phyloP scores from a whole-genome alignment of 1,139 yeast genomes.

The Spathaspora sp. region DNA sequence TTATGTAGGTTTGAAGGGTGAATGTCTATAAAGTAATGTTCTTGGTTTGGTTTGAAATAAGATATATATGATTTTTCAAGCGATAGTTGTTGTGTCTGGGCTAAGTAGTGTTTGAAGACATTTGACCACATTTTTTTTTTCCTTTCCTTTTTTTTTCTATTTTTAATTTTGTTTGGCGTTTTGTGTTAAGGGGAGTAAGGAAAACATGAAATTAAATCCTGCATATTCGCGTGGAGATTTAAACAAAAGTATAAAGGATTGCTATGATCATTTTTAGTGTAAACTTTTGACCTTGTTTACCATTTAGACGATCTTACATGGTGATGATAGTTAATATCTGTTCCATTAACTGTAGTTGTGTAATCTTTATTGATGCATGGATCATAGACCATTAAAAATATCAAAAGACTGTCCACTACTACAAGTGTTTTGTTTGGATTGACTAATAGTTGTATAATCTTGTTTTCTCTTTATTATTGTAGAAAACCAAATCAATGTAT shows the following conservation, averaged over 20 bases:
- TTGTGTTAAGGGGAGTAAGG: neutral
- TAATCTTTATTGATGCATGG: too few relatives aligned
- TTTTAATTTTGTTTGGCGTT: neutral
- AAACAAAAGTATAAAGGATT: neutral
- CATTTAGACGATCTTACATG: neutral
- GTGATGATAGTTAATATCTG: neutral
- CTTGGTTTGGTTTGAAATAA: neutral
- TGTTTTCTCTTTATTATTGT: too few relatives aligned
- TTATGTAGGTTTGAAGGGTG: neutral
- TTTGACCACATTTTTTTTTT: constrained; percentile 1
- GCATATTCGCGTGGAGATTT: neutral
- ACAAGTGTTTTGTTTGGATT: too few relatives aligned
- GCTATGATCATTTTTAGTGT: neutral
- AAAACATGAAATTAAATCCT: neutral
- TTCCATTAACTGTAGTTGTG: too few relatives aligned
- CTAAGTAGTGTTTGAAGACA: neutral
- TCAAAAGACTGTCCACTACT: too few relatives aligned
- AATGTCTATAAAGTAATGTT: neutral
- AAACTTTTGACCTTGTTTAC: neutral
- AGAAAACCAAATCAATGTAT: too few relatives aligned
- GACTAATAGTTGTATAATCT: too few relatives aligned
- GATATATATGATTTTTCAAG: neutral
- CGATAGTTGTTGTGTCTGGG: neutral
- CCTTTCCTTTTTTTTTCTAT: neutral
- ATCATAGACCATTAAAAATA: too few relatives aligned